Percentiles rank a stretch among this genome's conserved stretches.
These are phyloP conservation scores for Venturia carpophila DNA, from an alignment of 2,329 filamentous ascomycete genomes.

Conservation along the genomic window DNA sequence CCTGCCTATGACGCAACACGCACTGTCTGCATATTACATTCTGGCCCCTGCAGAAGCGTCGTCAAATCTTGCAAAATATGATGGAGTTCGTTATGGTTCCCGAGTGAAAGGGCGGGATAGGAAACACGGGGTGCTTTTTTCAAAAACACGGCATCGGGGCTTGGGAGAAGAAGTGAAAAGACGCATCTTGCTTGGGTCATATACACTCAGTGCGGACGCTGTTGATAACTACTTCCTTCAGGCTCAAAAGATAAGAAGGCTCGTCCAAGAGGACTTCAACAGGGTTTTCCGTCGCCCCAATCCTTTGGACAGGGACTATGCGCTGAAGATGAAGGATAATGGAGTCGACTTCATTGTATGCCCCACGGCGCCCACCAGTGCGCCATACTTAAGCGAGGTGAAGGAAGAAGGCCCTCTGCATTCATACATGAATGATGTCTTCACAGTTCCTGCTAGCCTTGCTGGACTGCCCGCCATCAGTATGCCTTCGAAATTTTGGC, in stretches of 20 bases:
- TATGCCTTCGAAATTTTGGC: constrained; percentile 51
- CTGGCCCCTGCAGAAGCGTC: constrained; percentile 91
- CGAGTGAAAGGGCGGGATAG: constrained; percentile 48
- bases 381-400: constrained; percentile 58
- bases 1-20: constrained; percentile 74
- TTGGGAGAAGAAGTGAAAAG: constrained; percentile 82
- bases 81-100: constrained; percentile 85
- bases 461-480: constrained; percentile 86
- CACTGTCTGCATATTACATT: constrained; percentile 89
- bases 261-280: constrained; percentile 84
- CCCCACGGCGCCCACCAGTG: constrained; percentile 73
- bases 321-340: constrained; percentile 37
- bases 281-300: constrained; percentile 63
- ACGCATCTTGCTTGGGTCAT: constrained; percentile 81
- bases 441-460: constrained; percentile 89
- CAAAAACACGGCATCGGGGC: constrained; percentile 15
- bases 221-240: constrained; percentile 97
- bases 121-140: constrained; percentile 39
- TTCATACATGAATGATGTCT: constrained; percentile 85
- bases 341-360: constrained; percentile 81
- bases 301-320: constrained; percentile 44
- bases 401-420: constrained; percentile 52
- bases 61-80: constrained; percentile 94
- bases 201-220: constrained; percentile 79
- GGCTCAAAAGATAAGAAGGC: constrained; percentile 75